phyloP scores from a whole-genome alignment of 2,329 filamentous ascomycete genomes.

The Fonsecaea erecta region DNA sequence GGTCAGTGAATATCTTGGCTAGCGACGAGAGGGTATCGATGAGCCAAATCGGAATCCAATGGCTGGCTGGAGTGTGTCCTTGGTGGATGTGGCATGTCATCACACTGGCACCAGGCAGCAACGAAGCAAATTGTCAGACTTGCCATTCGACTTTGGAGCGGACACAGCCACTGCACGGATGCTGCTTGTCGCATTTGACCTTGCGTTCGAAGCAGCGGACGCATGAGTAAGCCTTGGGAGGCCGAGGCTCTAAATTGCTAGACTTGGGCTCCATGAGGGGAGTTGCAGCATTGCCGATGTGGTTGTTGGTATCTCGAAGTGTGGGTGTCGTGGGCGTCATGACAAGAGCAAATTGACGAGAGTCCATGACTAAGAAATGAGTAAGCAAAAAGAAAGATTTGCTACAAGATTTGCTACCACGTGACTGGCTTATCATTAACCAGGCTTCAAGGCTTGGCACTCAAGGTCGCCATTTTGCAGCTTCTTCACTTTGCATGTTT shows the following conservation, averaged over 20 bases:
- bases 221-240: conserved; percentile 25
- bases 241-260: not conserved
- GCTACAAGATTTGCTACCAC: no score
- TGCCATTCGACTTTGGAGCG: conserved; percentile 63
- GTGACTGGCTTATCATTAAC: no score
- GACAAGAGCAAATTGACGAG: not conserved
- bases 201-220: conserved; percentile 59
- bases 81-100: not conserved
- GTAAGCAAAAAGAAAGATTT: not conserved
- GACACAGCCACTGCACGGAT: conserved; percentile 72
- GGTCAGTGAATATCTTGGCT: conserved; percentile 34
- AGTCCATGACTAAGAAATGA: conserved; percentile 2
- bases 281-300: not conserved
- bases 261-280: conserved; percentile 9
- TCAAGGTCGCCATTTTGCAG: no score
- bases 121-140: not conserved
- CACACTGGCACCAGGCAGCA: not conserved
- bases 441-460: no score
- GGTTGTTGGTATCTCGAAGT: not conserved
- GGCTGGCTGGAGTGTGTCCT: not conserved
- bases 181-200: conserved; percentile 73
- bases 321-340: not conserved
- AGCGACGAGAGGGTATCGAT: not conserved
- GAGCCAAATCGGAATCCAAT: not conserved
- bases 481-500: no score